Base-by-base conservation (phyloP, 2,329 filamentous ascomycete species). In the Neoascochyta sp. region DNA sequence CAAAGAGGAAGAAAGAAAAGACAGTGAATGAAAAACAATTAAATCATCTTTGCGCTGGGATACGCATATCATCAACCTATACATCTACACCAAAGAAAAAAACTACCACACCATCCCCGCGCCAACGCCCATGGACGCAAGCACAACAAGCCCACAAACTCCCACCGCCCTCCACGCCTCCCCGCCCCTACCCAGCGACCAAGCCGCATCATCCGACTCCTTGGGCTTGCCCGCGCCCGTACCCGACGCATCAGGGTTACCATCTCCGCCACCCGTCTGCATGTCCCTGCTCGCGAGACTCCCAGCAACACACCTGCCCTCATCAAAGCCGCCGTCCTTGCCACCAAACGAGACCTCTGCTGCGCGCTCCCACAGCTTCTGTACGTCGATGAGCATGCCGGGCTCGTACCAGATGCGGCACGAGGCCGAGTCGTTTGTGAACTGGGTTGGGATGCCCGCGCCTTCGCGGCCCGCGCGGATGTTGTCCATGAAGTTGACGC, bases 371-470 rank as follows among this genome's bases (percentile, higher is more conserved):
- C 79, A 82, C 18, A 76, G 47, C n/a, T 57, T 62, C 2, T 64
- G 65, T 2, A 74, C 67, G 34, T 78, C 67, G 3, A 67, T 56
- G 18, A 75, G 56, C 57, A 76, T 79, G 3, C 65, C 55, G 10
- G 66, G 51, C 2, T 78, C 78, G 37, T 74, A 81, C 49, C 71
- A 83, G 9, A 81, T 53, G 4, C 77, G 66, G 42, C 78, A 83
- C 43, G 78, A 73, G 1, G 79, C 74, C 1, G 75, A 69, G 41
- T 80, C 73, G 33, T 77, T 75, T 2, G 74, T 58, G 47, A 81
- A 83, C 43, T 83, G 80, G 10, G 73, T 57, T 9, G 78, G 72
- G 0, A 67, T 54, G 4, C 57, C 59, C 4, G 47, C 53, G 0
- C 27, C 30, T 32, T 62, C 59, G 2, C 51, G 27, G 27, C 61